These are phyloP conservation scores for Forsythia viridissima DNA, from an alignment of 257 asterid species.

Conservation along the genomic window DNA sequence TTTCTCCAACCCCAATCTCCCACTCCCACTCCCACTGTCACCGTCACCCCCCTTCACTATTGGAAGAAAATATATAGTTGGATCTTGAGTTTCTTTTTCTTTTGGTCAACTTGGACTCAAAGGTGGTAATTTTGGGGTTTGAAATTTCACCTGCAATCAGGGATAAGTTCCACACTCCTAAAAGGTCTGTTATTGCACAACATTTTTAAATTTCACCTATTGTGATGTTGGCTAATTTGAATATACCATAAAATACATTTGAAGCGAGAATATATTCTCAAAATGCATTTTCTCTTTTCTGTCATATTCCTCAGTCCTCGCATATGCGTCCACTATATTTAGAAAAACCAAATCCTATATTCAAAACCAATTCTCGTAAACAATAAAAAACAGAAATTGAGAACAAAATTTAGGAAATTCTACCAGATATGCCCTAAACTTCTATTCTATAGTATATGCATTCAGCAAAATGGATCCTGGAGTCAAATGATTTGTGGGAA, in stretches of 20 bases:
- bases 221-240: not conserved
- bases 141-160: too few species aligned
- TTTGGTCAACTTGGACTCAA: too few species aligned
- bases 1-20: not conserved
- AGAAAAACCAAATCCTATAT: not conserved
- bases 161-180: too few species aligned
- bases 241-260: not conserved
- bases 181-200: too few species aligned
- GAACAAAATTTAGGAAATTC: not conserved
- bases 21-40: not conserved
- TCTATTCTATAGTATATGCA: not conserved
- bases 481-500: not conserved
- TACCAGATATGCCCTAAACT: not conserved
- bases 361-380: not conserved
- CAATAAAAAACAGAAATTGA: not conserved
- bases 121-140: too few species aligned
- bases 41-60: too few species aligned
- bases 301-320: not conserved
- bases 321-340: not conserved
- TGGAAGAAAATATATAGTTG: not conserved
- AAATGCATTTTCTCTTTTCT: not conserved
- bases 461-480: not conserved
- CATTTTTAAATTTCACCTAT: not conserved
- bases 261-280: not conserved
- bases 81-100: too few species aligned